phyloP scores from a whole-genome alignment of 495 filamentous ascomycete species.

The Penicillium flavigenum region DNA sequence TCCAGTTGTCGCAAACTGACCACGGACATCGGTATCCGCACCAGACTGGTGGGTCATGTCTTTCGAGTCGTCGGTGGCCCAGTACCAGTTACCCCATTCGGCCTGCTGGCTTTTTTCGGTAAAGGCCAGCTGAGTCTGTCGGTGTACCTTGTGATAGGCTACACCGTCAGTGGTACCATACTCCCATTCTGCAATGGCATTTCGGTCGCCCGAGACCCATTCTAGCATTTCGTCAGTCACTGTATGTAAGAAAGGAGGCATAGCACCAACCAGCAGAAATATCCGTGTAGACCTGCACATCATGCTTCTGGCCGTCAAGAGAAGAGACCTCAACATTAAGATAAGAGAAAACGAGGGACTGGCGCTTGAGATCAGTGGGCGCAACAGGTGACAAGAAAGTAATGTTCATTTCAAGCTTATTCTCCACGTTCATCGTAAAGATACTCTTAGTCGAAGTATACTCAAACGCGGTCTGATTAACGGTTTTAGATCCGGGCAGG shows the following conservation, averaged over 20 bases:
- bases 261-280: slow-evolving; percentile 55
- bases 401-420: slow-evolving; percentile 50
- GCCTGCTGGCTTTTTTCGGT: slow-evolving; percentile 53
- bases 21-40: slow-evolving; percentile 49
- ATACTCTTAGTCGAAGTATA: slow-evolving; percentile 61
- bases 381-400: slow-evolving; percentile 59
- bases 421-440: slow-evolving; percentile 53
- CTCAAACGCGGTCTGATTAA: slow-evolving; percentile 52
- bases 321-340: slow-evolving; percentile 53
- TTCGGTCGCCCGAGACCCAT: slow-evolving; percentile 57
- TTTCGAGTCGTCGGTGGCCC: slow-evolving; percentile 44
- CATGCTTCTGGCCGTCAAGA: slow-evolving; percentile 51
- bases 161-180: slow-evolving; percentile 46
- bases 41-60: slow-evolving; percentile 52
- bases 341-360: slow-evolving; percentile 58
- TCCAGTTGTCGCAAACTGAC: slow-evolving; percentile 44
- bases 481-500: slow-evolving; percentile 35
- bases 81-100: slow-evolving; percentile 63
- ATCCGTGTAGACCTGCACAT: slow-evolving; percentile 60
- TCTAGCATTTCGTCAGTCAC: slow-evolving; percentile 39
- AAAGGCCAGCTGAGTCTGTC: slow-evolving; percentile 53
- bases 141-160: slow-evolving; percentile 55
- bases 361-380: slow-evolving; percentile 54
- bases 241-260: neutral
- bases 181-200: slow-evolving; percentile 52